phyloP scores from a whole-genome alignment of 2,329 filamentous ascomycete species.

The Sphaerulina vaccinii region DNA sequence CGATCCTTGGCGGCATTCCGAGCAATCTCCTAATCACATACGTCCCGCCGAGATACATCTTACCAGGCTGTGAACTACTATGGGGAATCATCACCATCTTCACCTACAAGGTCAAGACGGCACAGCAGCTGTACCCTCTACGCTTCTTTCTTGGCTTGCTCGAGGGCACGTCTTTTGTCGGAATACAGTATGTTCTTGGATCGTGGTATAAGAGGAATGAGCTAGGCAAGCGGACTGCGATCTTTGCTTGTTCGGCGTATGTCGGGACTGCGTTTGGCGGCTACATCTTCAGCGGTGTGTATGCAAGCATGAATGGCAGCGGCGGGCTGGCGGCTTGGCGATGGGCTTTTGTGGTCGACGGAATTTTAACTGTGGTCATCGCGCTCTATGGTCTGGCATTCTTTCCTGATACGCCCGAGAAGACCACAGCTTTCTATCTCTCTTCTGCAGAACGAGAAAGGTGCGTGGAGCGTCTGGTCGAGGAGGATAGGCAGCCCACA shows the following conservation, averaged over 20 bases:
- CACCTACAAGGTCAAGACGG: constrained; percentile 42
- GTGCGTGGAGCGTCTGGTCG: constrained; percentile 13
- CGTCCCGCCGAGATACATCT: constrained; percentile 20
- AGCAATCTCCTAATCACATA: constrained; percentile 41
- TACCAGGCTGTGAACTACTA: constrained; percentile 42
- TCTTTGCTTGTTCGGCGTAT: constrained; percentile 15
- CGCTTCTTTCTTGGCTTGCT: constrained; percentile 50
- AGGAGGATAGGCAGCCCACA: constrained; percentile 15
- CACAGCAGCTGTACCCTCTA: constrained; percentile 42
- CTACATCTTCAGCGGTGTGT: constrained; percentile 18
- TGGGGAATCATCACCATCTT: constrained; percentile 44
- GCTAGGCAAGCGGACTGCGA: constrained; percentile 10
- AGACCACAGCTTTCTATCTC: constrained; percentile 18
- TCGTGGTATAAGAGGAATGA: constrained; percentile 12
- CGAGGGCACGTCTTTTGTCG: constrained; percentile 39
- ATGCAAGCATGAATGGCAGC: constrained; percentile 41
- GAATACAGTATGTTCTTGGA: constrained; percentile 18
- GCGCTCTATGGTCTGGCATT: constrained; percentile 16
- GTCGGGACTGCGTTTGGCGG: constrained; percentile 18
- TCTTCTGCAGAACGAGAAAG: constrained; percentile 13
- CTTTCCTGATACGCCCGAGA: constrained; percentile 19
- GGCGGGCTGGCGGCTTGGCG: constrained; percentile 44
- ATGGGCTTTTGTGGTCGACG: constrained; percentile 58
- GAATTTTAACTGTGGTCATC: constrained; percentile 43
- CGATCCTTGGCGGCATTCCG: constrained; percentile 42